phyloP scores from a whole-genome alignment of 2,329 filamentous ascomycete genomes.

The Metarhizium anisopliae region DNA sequence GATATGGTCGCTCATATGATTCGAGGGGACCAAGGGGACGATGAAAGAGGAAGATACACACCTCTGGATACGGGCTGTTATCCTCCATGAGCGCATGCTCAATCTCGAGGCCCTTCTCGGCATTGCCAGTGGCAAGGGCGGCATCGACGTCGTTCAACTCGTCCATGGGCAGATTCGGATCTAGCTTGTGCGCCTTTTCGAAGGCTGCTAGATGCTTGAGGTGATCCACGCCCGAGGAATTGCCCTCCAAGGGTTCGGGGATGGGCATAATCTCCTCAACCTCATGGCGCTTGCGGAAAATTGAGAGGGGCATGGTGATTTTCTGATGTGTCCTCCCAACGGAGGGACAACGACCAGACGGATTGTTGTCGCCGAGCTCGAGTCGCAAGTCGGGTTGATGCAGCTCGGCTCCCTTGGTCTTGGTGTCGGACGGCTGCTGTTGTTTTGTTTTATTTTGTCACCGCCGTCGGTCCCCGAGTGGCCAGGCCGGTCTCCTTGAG shows the following conservation, averaged over 20 bases:
- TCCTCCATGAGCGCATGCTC: slow-evolving; percentile 52
- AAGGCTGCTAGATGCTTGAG: slow-evolving; percentile 44
- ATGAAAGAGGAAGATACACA: slow-evolving; percentile 19
- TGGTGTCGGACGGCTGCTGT: neutral
- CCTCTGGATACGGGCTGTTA: slow-evolving; percentile 59
- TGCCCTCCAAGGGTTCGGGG: slow-evolving; percentile 28
- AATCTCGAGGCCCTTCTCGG: slow-evolving; percentile 46
- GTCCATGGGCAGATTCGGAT: slow-evolving; percentile 57
- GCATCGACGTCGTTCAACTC: slow-evolving; percentile 52
- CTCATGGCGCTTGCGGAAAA: slow-evolving; percentile 38
- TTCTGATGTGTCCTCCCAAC: neutral
- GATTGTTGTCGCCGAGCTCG: neutral
- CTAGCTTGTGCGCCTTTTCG: slow-evolving; percentile 52
- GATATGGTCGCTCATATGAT: neutral
- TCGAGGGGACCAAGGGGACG: neutral
- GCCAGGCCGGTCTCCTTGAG: neutral
- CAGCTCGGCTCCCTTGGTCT: neutral
- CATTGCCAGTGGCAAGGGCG: slow-evolving; percentile 43
- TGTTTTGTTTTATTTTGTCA: neutral
- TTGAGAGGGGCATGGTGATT: slow-evolving; percentile 21
- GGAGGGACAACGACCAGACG: neutral
- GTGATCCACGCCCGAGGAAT: slow-evolving; percentile 30
- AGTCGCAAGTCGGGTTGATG: neutral
- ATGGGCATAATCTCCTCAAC: slow-evolving; percentile 35
- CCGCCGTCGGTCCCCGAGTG: neutral